Base-by-base conservation (phyloP, 2,329 filamentous ascomycete species). In the Stenocarpella maydis region DNA sequence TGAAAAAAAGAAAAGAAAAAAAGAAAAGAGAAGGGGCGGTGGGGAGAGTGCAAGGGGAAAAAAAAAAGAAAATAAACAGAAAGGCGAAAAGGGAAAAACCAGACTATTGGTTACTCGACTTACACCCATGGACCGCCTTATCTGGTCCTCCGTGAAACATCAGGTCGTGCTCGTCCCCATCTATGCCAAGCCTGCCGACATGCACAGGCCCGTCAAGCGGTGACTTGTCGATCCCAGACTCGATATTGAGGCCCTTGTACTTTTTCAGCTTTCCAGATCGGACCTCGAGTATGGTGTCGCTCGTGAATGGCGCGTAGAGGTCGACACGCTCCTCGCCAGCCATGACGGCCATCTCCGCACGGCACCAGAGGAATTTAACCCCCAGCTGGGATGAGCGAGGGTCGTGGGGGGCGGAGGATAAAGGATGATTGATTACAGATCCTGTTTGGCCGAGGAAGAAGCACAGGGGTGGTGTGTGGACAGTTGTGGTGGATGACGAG, bases 91-190 rank as follows among this genome's bases (percentile, higher is more conserved):
- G 15, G 28, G 53, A 34, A 34, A 64, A 53, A 26, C 3, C 34
- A 31, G 31, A 58, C 41, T n/a, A 5, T 19, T 31, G 43, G 21
- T 26, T 19, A 55, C 31, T 37, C 24, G 50, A 78, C 84, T 78
- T 75, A 86, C 85, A 88, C 14, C 83, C 85, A 39, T 89, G 84
- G 12, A 92, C 81, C 0, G 89, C 90, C 76, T 91, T 91, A 70
- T 92, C 90, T 0, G 79, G 77, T 0, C 88, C 88, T 8, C 88
- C 88, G 69, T 91, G 90, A 65, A 88, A 87, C 0, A 84, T 86
- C 31, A 82, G 84, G 65, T 90, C 88, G 69, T 91, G 89, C 74
- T 91, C 87, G 71, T 91, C 90, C 6, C 79, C 84, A 19, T 85
- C 82, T 17, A 90, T 82, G 0, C 89, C 89, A 2, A 84, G 73